Percentiles rank a stretch among this genome's conserved stretches.
phyloP scores from a whole-genome alignment of 805 yeast species.

The Kurtzmaniella fragi region DNA sequence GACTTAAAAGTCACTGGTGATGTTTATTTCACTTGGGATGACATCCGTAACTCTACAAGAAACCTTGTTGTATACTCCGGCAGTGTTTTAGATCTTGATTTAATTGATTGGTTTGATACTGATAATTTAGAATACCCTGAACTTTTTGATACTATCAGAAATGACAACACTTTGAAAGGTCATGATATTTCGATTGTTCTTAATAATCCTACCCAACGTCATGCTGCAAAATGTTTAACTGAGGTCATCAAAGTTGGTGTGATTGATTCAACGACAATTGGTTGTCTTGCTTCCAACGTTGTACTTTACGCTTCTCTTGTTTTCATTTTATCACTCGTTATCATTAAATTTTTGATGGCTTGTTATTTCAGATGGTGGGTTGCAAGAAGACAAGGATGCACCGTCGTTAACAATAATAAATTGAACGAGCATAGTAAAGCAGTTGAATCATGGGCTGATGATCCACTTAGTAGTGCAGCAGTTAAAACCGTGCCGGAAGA shows the following conservation, averaged over 20 bases:
- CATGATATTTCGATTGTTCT: constrained; percentile 76
- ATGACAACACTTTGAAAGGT: constrained; percentile 56
- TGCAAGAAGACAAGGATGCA: constrained; percentile 73
- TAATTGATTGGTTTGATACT: constrained; percentile 68
- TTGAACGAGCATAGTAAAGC: constrained; percentile 60
- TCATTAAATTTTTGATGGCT: constrained; percentile 76
- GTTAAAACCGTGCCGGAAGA: constrained; percentile 47
- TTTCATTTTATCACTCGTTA: constrained; percentile 77
- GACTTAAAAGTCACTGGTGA: constrained; percentile 58
- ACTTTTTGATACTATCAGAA: constrained; percentile 58
- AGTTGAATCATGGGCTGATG: constrained; percentile 84
- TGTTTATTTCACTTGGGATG: constrained; percentile 89
- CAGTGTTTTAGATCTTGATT: constrained; percentile 73
- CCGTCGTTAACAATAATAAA: constrained; percentile 49
- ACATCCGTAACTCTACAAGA: constrained; percentile 60
- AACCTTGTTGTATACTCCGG: constrained; percentile 88
- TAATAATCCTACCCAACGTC: constrained; percentile 60
- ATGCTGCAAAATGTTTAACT: constrained; percentile 72
- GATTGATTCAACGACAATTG: constrained; percentile 83
- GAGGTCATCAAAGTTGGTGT: constrained; percentile 88
- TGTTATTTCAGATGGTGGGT: constrained; percentile 85
- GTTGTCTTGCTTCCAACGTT: constrained; percentile 86
- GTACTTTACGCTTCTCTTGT: constrained; percentile 78
- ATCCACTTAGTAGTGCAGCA: constrained; percentile 36
- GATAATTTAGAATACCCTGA: constrained; percentile 70